These are phyloP conservation scores for Aegle marmelos DNA, from an alignment of 345 rosid genomes.

Conservation along the genomic window DNA sequence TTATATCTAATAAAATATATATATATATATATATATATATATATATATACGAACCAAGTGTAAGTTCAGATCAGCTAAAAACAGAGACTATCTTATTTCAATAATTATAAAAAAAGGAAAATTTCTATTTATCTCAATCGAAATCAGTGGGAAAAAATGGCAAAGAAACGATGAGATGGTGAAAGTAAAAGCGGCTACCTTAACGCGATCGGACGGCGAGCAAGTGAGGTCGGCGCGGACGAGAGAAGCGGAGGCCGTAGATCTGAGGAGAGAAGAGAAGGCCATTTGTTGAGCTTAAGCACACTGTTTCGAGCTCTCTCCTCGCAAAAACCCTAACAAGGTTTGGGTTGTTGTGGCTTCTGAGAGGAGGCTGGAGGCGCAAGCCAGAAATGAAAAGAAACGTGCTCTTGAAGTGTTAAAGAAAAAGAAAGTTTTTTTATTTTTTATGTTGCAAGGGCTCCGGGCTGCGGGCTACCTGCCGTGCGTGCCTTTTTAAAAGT, in stretches of 20 bases:
- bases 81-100: neutral
- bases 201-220: slow-evolving; percentile 41
- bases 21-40: no score
- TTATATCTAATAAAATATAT: neutral
- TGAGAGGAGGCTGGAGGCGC: slow-evolving; percentile 18
- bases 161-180: neutral
- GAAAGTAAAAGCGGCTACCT: slow-evolving; percentile 35
- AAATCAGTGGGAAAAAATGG: neutral
- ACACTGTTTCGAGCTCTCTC: neutral
- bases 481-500: neutral
- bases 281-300: slow-evolving; percentile 42
- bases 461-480: no score
- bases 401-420: neutral
- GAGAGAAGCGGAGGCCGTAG: slow-evolving; percentile 41
- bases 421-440: slow-evolving; percentile 7
- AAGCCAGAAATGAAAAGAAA: neutral
- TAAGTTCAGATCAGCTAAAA: neutral
- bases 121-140: neutral
- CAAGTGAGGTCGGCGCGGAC: slow-evolving; percentile 34
- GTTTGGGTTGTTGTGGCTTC: slow-evolving; percentile 15
- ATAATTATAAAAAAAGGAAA: no score
- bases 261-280: slow-evolving; percentile 63
- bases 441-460: neutral
- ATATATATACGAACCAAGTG: neutral
- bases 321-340: slow-evolving; percentile 25